Percentiles rank a stretch among this genome's conserved stretches.
Conservation (phyloP, 306 rosid genomes). For the Casuarina glauca region DNA sequence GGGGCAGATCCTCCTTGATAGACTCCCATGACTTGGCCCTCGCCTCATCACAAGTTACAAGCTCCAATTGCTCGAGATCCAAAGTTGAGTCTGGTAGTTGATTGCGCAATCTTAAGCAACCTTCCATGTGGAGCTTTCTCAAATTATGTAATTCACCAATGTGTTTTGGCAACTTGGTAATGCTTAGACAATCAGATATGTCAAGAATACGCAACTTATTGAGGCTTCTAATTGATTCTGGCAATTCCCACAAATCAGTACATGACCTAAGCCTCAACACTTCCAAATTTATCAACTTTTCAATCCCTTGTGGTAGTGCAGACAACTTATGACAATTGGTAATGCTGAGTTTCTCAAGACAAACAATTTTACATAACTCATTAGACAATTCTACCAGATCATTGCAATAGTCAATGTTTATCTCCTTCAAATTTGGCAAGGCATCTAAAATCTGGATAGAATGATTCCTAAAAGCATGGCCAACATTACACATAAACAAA, state of each 20-base stretch:
- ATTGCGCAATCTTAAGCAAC: no score
- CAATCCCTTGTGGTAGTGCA: constrained; percentile 32
- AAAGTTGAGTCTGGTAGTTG: no score
- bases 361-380: constrained; percentile 16
- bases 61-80: no score
- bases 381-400: constrained; percentile 28
- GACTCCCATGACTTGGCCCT: no score
- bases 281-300: constrained; percentile 20
- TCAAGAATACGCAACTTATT: no score
- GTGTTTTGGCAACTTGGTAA: no score
- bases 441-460: constrained; percentile 19
- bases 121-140: no score
- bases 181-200: no score
- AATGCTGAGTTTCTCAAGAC: constrained; percentile 25
- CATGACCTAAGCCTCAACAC: constrained; percentile 38
- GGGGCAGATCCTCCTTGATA: no score
- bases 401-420: constrained; percentile 36
- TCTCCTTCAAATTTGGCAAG: constrained; percentile 34
- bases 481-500: constrained; percentile 31
- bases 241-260: constrained; percentile 20
- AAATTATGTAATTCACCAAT: no score
- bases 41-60: no score
- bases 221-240: not conserved
- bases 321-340: constrained; percentile 32
- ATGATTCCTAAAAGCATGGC: constrained; percentile 25